Evolutionary conservation across 1,284 basidiomycete genomes (phyloP).

Genomic region (Sparassis latifolia): DNA sequence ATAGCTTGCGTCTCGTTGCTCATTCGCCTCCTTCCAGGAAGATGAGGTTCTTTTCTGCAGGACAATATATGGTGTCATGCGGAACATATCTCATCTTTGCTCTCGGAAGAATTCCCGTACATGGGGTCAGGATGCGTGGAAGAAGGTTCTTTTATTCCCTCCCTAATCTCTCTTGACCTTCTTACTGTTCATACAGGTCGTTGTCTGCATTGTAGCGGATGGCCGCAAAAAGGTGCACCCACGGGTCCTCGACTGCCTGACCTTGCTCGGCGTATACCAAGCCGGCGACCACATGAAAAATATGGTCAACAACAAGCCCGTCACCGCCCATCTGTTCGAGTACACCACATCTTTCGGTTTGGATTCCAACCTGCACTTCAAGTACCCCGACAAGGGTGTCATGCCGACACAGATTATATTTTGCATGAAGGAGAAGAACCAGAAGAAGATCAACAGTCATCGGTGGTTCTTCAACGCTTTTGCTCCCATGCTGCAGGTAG

Average conservation of each 20-base stretch:
- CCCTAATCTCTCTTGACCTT: background rate
- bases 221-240: constrained; percentile 91
- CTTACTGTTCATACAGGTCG: constrained; percentile 50
- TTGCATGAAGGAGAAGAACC: constrained; percentile 91
- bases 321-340: constrained; percentile 94
- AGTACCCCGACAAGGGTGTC: constrained; percentile 93
- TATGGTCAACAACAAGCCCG: constrained; percentile 79
- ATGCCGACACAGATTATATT: constrained; percentile 91
- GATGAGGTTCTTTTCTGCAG: constrained; percentile 91
- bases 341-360: constrained; percentile 90
- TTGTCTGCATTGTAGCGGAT: constrained; percentile 94
- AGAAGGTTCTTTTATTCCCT: constrained; percentile 56
- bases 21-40: constrained; percentile 51
- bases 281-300: constrained; percentile 85
- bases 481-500: constrained; percentile 62
- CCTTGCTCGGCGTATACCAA: constrained; percentile 75
- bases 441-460: constrained; percentile 95
- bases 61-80: constrained; percentile 95
- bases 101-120: constrained; percentile 90
- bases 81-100: constrained; percentile 85
- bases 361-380: constrained; percentile 86
- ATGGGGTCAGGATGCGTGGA: constrained; percentile 96
- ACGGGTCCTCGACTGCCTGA: constrained; percentile 89
- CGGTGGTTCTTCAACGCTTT: constrained; percentile 97
- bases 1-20: background rate